Base-by-base conservation (phyloP, 2,329 filamentous ascomycete species). In the Dactylonectria estremocensis region DNA sequence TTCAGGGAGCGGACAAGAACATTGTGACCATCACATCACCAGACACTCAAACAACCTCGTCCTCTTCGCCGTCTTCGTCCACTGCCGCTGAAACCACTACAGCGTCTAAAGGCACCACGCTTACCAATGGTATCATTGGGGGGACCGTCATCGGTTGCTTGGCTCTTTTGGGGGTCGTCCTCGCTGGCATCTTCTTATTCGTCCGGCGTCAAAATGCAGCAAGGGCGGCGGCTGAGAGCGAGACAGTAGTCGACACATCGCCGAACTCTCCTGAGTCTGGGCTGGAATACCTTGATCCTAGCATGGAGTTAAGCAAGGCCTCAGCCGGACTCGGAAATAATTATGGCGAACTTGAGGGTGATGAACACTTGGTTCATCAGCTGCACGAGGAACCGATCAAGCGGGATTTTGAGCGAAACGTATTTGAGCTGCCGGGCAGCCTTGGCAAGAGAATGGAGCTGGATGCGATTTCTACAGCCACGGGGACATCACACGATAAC, bases 1-100 rank as follows among this genome's bases (percentile, higher is more conserved):
- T 61, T 1, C 14, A 61, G 16, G 49, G 49, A 5, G 24, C 58
- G 2, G 58, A 45, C 7, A 45, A 59, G 8, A 43, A 18, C 9
- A 61, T 61, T 16, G 16, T 61, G 7, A 61, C 58, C 8, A 61
- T 61, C 14, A 31, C 58, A 33, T 61, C 58, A 5, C 22, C n/a
- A 13, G 45, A 59, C 16, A n/a, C 45, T 7, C 7, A 8, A 1
- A 8, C 40, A 3, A 20, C 20, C 1, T 22, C 56, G 1, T 5
- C 7, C n/a, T 37, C 10, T 7, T 31, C 14, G 5, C 20, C 40
- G 1, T 1, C 13, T 2, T 59, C 45, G 11, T 49, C 56, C 3
- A 37, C 56, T 11, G n/a, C 31, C 5, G 28, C 20, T 14, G 31
- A n/a, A 16, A 4, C 16, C 43, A 28, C 22, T 35, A 20, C 31